phyloP scores from a whole-genome alignment of 2,329 filamentous ascomycete species.

The Curvularia verruculosa region DNA sequence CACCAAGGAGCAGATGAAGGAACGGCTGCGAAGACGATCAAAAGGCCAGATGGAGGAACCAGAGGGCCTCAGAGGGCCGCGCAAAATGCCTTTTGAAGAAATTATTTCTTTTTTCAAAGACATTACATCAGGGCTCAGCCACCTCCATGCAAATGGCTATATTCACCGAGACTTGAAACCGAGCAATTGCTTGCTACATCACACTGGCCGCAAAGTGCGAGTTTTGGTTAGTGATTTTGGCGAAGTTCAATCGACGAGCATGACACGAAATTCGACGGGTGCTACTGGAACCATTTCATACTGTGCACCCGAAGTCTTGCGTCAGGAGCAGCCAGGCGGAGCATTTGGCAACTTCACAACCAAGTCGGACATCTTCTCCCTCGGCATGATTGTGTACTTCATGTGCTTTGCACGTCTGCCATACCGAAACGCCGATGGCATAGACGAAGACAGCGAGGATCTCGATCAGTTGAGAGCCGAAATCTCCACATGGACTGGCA shows the following conservation, averaged over 20 bases:
- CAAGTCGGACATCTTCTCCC: slow-evolving; percentile 96
- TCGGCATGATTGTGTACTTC: slow-evolving; percentile 98
- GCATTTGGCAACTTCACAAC: slow-evolving; percentile 91
- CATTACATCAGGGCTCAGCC: slow-evolving; percentile 87
- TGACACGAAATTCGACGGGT: slow-evolving; percentile 83
- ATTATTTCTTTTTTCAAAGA: slow-evolving; percentile 98
- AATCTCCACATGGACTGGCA: slow-evolving; percentile 86
- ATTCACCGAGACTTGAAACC: slow-evolving; percentile 97
- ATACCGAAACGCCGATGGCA: slow-evolving; percentile 79
- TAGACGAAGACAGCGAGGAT: slow-evolving; percentile 92
- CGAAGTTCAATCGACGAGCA: slow-evolving; percentile 87
- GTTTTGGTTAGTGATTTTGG: slow-evolving; percentile 98
- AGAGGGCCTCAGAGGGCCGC: slow-evolving; percentile 57
- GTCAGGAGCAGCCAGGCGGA: slow-evolving; percentile 66
- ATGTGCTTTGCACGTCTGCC: slow-evolving; percentile 93
- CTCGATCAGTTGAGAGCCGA: slow-evolving; percentile 83
- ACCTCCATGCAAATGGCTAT: slow-evolving; percentile 88
- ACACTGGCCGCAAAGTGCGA: slow-evolving; percentile 70
- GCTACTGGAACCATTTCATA: slow-evolving; percentile 97
- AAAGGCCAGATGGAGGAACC: slow-evolving; percentile 74
- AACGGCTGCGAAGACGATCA: slow-evolving; percentile 80
- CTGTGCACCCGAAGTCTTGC: slow-evolving; percentile 92
- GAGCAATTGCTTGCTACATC: slow-evolving; percentile 89
- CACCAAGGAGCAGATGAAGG: slow-evolving; percentile 86
- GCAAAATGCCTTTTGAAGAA: slow-evolving; percentile 77